phyloP scores from a whole-genome alignment of 2,329 filamentous ascomycete species.

The Alternaria novae-zelandiae region DNA sequence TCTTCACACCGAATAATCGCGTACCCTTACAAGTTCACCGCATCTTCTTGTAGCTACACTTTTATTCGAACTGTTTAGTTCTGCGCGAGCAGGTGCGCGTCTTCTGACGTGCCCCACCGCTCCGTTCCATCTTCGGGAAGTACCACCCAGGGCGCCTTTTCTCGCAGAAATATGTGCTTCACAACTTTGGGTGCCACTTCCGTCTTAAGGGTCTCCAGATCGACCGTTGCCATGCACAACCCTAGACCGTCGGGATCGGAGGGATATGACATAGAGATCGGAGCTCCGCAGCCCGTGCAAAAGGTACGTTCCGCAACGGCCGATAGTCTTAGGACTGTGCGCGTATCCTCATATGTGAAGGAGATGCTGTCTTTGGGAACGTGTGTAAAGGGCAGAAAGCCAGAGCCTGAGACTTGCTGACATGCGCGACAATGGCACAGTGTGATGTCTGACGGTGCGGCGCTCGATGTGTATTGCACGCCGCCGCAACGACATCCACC shows the following conservation, averaged over 20 bases:
- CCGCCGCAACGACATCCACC: conserved; percentile 55
- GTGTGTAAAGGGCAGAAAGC: conserved; percentile 53
- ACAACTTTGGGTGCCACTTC: conserved; percentile 32
- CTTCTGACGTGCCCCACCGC: conserved; percentile 27
- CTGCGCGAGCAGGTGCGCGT: conserved; percentile 20
- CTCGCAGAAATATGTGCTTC: conserved; percentile 55
- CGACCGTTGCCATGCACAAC: conserved; percentile 52
- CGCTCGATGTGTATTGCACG: conserved; percentile 51
- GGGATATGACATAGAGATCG: conserved; percentile 53
- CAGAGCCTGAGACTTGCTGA: conserved; percentile 56
- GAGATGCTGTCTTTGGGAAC: conserved; percentile 46
- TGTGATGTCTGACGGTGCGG: conserved; percentile 44
- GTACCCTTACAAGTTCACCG: not conserved
- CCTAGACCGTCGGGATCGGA: conserved; percentile 38
- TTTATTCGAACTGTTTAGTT: not conserved
- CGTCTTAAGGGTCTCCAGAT: conserved; percentile 48
- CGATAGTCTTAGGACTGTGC: conserved; percentile 47
- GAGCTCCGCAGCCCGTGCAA: conserved; percentile 56
- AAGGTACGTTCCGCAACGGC: conserved; percentile 52
- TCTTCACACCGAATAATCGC: conserved; percentile 1
- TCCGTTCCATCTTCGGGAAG: conserved; percentile 39
- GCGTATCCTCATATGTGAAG: conserved; percentile 39
- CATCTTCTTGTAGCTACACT: not conserved
- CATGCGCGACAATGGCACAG: conserved; percentile 59
- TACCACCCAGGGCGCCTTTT: conserved; percentile 44